Base-by-base conservation (phyloP, 805 yeast genomes). In the Nakazawaea wyomingensis region DNA sequence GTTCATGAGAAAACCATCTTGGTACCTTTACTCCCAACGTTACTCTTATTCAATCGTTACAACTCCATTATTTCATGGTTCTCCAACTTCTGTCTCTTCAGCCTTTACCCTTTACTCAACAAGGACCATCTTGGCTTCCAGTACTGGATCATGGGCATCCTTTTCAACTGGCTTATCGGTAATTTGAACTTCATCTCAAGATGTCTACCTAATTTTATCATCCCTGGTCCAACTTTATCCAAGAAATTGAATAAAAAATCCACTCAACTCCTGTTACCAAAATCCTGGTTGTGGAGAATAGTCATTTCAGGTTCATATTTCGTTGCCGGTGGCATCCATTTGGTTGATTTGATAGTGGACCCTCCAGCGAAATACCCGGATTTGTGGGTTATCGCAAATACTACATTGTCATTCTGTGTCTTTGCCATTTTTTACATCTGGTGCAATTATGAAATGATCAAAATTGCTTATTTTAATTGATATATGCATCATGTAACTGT, bases 1-100 rank as follows among this genome's bases (percentile, higher is more conserved):
- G 98, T 93, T 4, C 99, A 93, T 59, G 98, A 93, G 63, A 93
- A 93, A 64, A 77, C 93, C 0, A 90, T 93, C 13, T 65, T 93
- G 46, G 74, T 93, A 2, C 98, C 99, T 0, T 69, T 93, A 50
- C 58, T 93, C 53, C 98, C 98, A 4, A 76, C 88, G 9, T 78
- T 93, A 0, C 65, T 93, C 43, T 62, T 90, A 6, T 66, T 76
- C 50, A 68, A 78, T 36, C 65, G 72, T 24, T 76, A 77, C 29
- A 77, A 78, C 45, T 78, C 91, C 3, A 75, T 87, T 65, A 77
- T 86, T 2, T 79, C 81, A 41, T 93, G 98, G 97, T 78, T 91
- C 48, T 81, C 81, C 53, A 93, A 91, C 57, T 72, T 88, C 10
- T 85, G 91, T 0, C 65, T 83, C 26, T 93, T 90, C 61, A 87